Percentiles rank a stretch among this genome's conserved stretches.
Evolutionary conservation across 2,329 filamentous ascomycete genomes (phyloP).

Genomic region (Colletotrichum theobromicola): DNA sequence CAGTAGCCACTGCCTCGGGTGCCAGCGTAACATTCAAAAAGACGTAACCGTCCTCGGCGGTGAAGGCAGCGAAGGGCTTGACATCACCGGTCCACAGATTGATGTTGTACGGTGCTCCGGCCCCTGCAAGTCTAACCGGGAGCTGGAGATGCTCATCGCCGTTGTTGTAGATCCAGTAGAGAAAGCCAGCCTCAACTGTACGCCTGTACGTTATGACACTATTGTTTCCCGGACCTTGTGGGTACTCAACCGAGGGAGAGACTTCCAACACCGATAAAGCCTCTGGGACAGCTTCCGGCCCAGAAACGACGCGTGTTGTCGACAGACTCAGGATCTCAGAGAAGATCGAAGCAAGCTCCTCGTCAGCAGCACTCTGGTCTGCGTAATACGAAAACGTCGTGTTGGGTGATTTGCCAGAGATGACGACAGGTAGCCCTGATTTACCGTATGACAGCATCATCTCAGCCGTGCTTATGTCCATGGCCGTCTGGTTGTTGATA

Average conservation of each 20-base stretch:
- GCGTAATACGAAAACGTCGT: background rate
- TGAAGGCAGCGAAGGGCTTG: background rate
- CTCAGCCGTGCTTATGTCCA: background rate
- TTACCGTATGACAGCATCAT: background rate
- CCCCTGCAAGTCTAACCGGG: background rate
- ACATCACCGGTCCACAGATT: background rate
- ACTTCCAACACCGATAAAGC: background rate
- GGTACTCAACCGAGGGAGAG: background rate
- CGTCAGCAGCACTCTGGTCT: background rate
- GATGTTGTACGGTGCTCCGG: background rate
- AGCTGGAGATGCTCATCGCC: background rate
- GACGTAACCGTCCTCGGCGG: background rate
- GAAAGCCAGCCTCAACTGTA: background rate
- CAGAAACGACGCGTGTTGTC: background rate
- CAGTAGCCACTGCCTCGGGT: background rate
- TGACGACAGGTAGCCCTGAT: background rate
- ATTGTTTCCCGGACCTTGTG: background rate
- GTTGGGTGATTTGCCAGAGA: background rate
- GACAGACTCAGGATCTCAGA: background rate
- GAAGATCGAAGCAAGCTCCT: background rate
- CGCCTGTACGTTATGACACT: background rate
- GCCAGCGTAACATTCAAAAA: background rate
- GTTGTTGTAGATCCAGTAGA: background rate
- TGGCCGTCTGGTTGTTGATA: background rate
- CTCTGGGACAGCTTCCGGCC: background rate